Evolutionary conservation across 2,329 filamentous ascomycete genomes (phyloP), one percentile per base, ranked within the genome.

Genomic region (Lachnellula subtilissima): DNA sequence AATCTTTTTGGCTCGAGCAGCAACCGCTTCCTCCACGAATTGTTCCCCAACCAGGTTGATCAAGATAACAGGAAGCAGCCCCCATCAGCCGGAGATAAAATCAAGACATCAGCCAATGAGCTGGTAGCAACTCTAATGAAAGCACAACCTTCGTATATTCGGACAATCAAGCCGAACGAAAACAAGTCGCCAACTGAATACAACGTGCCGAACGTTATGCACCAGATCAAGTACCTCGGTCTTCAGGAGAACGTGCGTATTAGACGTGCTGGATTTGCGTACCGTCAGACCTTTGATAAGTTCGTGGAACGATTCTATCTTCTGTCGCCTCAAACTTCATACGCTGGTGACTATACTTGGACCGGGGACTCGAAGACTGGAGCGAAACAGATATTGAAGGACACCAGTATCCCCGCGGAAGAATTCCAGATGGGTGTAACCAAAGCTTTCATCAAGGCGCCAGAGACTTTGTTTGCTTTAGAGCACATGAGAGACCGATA

Each of bases 161-260:
- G 94, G 71, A 99, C 94, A 0, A 97, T 99, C 76, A 99, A 99
- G 75, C 94, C 94, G 1, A 99, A 99, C 76, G 94, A 99, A 74
- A 97, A 97, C 77, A 99, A 97, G 73, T 96, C 92, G 2, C 88
- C 91, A 0, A 86, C 85, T 11, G 94, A 99, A 70, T 99, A 96
- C 73, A 97, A 96, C 65, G 81, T 83, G 19, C 85, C 86, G 32
- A 97, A 97, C 65, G 94, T 99, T 19, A 80, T 97, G 67, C 94
- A 99, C 79, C 94, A 99, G 72, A 91, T 97, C 80, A 97, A 99
- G 71, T 99, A 99, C 68, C 87, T 99, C 14, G 94, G 94, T 84
- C 78, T 99, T n/a, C 93, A 97, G 72, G 94, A 99, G 75, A 99
- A 99, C 80, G 94, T 99, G 42, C 88, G 94, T 47, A 99, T 99